Conservation (phyloP, 2,329 filamentous ascomycete genomes). For the Penicillium sp. region DNA sequence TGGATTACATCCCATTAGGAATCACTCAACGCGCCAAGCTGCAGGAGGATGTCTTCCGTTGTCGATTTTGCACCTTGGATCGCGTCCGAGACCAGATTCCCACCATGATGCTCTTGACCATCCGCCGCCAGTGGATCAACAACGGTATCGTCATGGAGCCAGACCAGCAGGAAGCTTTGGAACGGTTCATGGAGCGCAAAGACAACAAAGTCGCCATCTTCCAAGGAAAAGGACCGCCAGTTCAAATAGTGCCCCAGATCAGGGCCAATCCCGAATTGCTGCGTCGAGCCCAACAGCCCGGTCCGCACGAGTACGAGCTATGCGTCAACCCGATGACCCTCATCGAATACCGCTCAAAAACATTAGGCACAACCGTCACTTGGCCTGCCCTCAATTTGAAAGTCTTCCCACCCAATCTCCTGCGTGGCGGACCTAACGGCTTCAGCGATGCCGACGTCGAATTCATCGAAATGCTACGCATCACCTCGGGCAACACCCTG, state of each 20-base stretch:
- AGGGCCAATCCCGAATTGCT: neutral
- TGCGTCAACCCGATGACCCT: conserved; percentile 19
- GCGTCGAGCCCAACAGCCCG: neutral
- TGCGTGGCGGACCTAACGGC: conserved; percentile 29
- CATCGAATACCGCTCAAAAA: conserved; percentile 18
- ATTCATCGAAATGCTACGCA: conserved; percentile 39
- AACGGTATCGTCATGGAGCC: conserved; percentile 22
- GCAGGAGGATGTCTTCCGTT: conserved; percentile 37
- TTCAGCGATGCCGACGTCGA: conserved; percentile 29
- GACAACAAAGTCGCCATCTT: conserved; percentile 14
- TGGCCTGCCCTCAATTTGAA: conserved; percentile 20
- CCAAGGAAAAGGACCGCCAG: conserved; percentile 11
- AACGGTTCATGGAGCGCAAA: conserved; percentile 22
- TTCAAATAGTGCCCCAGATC: neutral
- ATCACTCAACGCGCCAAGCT: conserved; percentile 28
- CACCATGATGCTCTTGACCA: conserved; percentile 31
- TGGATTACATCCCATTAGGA: conserved; percentile 33
- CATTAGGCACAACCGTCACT: conserved; percentile 7
- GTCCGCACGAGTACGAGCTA: conserved; percentile 20
- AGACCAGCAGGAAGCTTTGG: conserved; percentile 14
- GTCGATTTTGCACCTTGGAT: conserved; percentile 40
- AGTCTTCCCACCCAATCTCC: conserved; percentile 29
- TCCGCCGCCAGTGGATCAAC: conserved; percentile 36
- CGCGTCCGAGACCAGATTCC: conserved; percentile 36
- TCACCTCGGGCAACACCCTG: conserved; percentile 21